Base-by-base conservation (phyloP, 2,329 filamentous ascomycete genomes). In the Penicillium sp. region DNA sequence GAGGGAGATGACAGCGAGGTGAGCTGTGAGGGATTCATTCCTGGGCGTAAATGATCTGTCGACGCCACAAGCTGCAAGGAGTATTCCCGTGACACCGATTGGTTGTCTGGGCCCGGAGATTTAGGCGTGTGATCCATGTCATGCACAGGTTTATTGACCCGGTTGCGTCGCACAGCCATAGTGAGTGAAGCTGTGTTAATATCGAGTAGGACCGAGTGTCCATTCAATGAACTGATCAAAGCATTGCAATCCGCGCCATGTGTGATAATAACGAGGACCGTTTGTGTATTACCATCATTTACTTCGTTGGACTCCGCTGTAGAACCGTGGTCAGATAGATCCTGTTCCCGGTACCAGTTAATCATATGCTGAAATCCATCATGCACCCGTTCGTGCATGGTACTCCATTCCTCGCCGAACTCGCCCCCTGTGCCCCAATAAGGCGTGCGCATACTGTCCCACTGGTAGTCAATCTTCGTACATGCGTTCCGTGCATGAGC, bases 211-310 rank as follows among this genome's bases (percentile, higher is more conserved):
- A 96, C 92, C 0, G 94, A 93, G 69, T 96, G 90, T 59, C 93
- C 90, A 0, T 93, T 95, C 63, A 99, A 84, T 27, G 92, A 92
- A 13, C 93, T 92, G 61, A 99, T 93, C 45, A 99, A 77, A 2
- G 94, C 94, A 77, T 99, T 99, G 76, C 93, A 96, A 40, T 94
- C 94, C 15, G 94, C 94, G 25, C 93, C 93, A 71, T 99, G 94
- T 0, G 94, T 96, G 23, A 99, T 89, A 8, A 99, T 78, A 41
- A 99, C 82, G 17, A 99, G 80, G 1, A 97, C 87, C 1, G 92
- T 84, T 66, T 96, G 90, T 35, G 86, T 82, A 23, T 87, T 84
- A 15, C 89, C 85, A 0, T 85, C 82, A 2, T 83, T 41, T 46
- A 23, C 21, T 29, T 53, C 12, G 27, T 59, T 58, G 9, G 52